Evolutionary conservation across 305 asterid species (phyloP).

Genomic region (Fraxinus latifolia): DNA sequence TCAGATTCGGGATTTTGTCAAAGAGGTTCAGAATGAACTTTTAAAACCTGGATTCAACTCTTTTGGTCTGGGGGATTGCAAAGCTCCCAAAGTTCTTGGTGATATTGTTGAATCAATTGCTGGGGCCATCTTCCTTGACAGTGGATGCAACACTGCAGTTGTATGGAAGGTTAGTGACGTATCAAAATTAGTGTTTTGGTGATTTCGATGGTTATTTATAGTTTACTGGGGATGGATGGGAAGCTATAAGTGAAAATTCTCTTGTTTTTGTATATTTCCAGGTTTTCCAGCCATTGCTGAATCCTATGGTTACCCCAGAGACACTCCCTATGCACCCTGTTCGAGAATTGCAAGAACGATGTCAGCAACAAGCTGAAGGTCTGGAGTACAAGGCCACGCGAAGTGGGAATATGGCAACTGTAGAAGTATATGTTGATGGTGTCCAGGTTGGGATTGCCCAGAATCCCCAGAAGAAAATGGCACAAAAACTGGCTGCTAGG

Average conservation of each 20-base stretch:
- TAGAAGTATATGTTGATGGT: conserved; percentile 89
- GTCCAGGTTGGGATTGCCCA: conserved; percentile 84
- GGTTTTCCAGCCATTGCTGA: conserved; percentile 88
- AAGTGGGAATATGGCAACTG: conserved; percentile 83
- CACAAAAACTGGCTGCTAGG: conserved; percentile 92
- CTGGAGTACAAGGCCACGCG: conserved; percentile 86
- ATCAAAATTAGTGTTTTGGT: conserved; percentile 1
- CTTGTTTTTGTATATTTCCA: conserved; percentile 27
- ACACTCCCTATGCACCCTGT: conserved; percentile 99
- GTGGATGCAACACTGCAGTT: conserved; percentile 68
- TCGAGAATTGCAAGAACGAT: conserved; percentile 91
- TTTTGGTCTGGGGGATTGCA: conserved; percentile 97
- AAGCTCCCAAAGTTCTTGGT: conserved; percentile 99
- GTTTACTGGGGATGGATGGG: conserved; percentile 21
- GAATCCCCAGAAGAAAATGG: conserved; percentile 96
- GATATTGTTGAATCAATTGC: conserved; percentile 98
- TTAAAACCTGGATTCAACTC: conserved; percentile 87
- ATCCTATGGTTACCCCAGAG: conserved; percentile 98
- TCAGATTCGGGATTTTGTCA: conserved; percentile 92
- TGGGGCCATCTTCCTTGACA: conserved; percentile 93
- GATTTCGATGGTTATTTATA: background rate
- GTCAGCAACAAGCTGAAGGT: conserved; percentile 97
- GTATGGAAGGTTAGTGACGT: conserved; percentile 81
- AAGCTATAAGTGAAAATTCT: conserved; percentile 14
- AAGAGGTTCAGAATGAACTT: conserved; percentile 72